These are phyloP conservation scores for Sequoia sempervirens DNA, from an alignment of 75 land plant species.

Conservation along the genomic window DNA sequence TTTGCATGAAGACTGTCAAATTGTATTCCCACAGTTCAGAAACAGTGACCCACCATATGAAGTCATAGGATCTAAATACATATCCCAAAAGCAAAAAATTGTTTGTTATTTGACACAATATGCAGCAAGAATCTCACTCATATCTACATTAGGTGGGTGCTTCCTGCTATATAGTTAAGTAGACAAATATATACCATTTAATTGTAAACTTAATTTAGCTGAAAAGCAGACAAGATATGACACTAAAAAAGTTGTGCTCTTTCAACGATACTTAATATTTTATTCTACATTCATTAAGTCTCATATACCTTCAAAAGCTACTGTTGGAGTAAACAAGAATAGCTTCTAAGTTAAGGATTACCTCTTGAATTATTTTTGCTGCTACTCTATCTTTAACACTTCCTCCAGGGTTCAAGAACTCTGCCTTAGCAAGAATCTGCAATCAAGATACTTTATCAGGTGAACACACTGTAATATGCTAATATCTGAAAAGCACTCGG, in stretches of 20 bases:
- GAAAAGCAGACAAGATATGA: no score
- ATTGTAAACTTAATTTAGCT: not conserved
- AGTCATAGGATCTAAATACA: not conserved
- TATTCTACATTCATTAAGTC: no score
- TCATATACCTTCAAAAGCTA: not conserved
- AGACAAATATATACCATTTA: not conserved
- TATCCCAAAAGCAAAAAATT: not conserved
- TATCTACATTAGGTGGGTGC: no score
- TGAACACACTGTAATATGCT: not conserved
- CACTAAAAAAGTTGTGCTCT: no score
- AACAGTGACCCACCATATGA: no score
- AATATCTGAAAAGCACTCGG: not conserved
- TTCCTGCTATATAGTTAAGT: not conserved
- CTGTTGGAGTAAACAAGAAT: not conserved
- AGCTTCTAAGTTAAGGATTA: conserved; percentile 10
- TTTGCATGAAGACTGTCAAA: not conserved
- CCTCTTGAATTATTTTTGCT: conserved; percentile 86
- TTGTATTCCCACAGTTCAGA: not conserved
- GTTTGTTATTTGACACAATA: not conserved
- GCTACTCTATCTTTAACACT: conserved; percentile 98
- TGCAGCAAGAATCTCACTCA: not conserved
- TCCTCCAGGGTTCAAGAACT: conserved; percentile 98
- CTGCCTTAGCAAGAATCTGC: conserved; percentile 93
- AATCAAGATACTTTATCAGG: conserved; percentile 1
- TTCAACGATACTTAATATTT: no score